Evolutionary conservation across 106 monocot species (phyloP).

Genomic region (Dendrobium catenatum): DNA sequence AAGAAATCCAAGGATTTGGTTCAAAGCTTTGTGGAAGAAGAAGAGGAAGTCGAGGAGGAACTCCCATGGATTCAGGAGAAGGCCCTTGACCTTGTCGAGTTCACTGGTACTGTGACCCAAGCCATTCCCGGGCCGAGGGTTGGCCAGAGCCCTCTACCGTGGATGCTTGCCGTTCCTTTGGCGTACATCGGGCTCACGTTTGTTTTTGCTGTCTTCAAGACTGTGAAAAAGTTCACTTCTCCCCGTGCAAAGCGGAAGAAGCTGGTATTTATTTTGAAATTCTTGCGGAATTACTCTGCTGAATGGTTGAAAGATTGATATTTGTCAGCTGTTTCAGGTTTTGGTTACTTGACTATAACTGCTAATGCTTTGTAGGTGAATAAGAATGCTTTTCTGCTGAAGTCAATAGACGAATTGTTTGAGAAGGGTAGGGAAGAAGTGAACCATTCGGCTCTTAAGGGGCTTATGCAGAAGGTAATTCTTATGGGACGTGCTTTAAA

Average conservation of each 20-base stretch:
- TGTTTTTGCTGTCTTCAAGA: constrained; percentile 69
- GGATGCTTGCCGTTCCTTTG: constrained; percentile 76
- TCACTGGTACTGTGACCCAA: constrained; percentile 90
- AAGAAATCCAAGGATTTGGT: constrained; percentile 23
- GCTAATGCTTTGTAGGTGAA: constrained; percentile 54
- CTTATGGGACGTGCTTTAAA: neutral
- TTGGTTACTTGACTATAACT: neutral
- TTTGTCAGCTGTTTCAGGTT: neutral
- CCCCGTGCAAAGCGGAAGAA: constrained; percentile 70
- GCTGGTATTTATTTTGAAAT: constrained; percentile 28
- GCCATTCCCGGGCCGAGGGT: constrained; percentile 87
- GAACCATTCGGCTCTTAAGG: constrained; percentile 40
- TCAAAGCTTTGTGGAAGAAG: constrained; percentile 21
- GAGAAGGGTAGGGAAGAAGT: constrained; percentile 43
- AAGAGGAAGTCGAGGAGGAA: constrained; percentile 89
- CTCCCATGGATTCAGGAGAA: constrained; percentile 98
- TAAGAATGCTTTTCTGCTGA: constrained; percentile 65
- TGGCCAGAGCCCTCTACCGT: constrained; percentile 71
- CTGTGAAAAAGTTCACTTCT: constrained; percentile 76
- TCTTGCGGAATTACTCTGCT: neutral
- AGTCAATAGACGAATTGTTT: constrained; percentile 66
- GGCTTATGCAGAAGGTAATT: constrained; percentile 70
- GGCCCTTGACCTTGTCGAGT: constrained; percentile 92
- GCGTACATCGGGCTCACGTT: constrained; percentile 72
- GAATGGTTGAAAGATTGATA: neutral